A percentile compares a stretch with the other conserved stretches of the same genome.
Evolutionary conservation across 116 monocot genomes (phyloP).

Genomic region (Cymodocea nodosa): DNA sequence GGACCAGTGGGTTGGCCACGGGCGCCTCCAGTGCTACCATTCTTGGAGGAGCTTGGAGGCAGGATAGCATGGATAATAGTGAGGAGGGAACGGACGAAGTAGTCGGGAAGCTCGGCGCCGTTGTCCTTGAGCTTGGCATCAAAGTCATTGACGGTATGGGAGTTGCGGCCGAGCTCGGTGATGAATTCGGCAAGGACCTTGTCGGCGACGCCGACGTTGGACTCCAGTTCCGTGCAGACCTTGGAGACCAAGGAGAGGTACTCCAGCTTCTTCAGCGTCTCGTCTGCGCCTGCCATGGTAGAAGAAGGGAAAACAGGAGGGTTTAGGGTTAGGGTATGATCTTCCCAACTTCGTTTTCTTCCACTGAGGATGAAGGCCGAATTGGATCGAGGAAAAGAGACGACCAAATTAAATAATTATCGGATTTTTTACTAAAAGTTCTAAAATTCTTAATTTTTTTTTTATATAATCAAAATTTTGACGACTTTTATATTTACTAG

Average conservation of each 20-base stretch:
- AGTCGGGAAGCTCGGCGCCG: constrained; percentile 87
- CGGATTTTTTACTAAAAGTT: no score
- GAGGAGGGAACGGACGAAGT: constrained; percentile 88
- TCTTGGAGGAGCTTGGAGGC: constrained; percentile 31
- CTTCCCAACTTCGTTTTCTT: no score
- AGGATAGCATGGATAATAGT: constrained; percentile 90
- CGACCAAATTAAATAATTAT: no score
- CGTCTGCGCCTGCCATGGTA: constrained; percentile 2
- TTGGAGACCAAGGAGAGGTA: constrained; percentile 83
- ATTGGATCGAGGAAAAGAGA: no score
- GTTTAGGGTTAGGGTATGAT: no score
- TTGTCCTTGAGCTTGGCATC: constrained; percentile 69
- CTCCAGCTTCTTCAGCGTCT: constrained; percentile 56
- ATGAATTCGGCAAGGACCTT: constrained; percentile 38
- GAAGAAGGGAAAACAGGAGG: no score
- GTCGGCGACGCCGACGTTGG: constrained; percentile 41
- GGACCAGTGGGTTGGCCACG: neutral
- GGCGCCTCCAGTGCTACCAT: neutral
- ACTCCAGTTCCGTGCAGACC: constrained; percentile 75
- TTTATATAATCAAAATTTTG: no score
- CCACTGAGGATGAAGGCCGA: no score
- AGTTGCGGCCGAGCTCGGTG: constrained; percentile 37
- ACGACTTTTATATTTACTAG: no score
- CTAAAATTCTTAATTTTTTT: no score
- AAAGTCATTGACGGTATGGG: constrained; percentile 56